These are phyloP conservation scores for Thielaviopsis ethacetica DNA, from an alignment of 2,329 filamentous ascomycete species.

Conservation along the genomic window DNA sequence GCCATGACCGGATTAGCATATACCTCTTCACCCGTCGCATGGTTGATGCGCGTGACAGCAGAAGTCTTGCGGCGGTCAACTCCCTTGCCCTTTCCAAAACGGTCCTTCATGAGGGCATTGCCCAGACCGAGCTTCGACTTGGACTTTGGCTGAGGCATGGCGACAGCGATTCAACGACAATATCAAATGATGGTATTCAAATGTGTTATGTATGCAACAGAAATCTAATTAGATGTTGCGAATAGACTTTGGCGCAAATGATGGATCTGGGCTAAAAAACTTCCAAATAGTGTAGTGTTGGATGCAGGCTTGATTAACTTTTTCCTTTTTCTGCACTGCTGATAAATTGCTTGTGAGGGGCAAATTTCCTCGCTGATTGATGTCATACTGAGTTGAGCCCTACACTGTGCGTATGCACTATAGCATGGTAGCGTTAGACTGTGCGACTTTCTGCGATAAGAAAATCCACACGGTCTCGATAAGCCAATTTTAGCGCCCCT, in stretches of 20 bases:
- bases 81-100: constrained; percentile 87
- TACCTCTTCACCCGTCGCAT: constrained; percentile 62
- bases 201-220: background rate
- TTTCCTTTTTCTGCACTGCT: constrained; percentile 1
- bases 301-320: background rate
- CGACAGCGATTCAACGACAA: constrained; percentile 16
- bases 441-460: background rate
- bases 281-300: background rate
- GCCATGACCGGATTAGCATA: constrained; percentile 9
- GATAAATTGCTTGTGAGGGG: constrained; percentile 12
- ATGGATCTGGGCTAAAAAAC: background rate
- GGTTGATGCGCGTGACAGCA: constrained; percentile 50
- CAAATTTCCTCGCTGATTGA: constrained; percentile 10
- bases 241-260: background rate
- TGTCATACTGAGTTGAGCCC: constrained; percentile 11
- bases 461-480: background rate
- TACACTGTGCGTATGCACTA: constrained; percentile 4
- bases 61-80: constrained; percentile 56
- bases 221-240: background rate
- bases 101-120: constrained; percentile 96
- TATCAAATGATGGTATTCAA: background rate
- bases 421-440: background rate
- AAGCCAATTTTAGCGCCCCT: constrained; percentile 9
- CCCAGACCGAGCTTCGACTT: constrained; percentile 91
- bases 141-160: constrained; percentile 61